Evolutionary conservation across 2,329 filamentous ascomycete species (phyloP).

Genomic region (Botrytis hyacinthi): DNA sequence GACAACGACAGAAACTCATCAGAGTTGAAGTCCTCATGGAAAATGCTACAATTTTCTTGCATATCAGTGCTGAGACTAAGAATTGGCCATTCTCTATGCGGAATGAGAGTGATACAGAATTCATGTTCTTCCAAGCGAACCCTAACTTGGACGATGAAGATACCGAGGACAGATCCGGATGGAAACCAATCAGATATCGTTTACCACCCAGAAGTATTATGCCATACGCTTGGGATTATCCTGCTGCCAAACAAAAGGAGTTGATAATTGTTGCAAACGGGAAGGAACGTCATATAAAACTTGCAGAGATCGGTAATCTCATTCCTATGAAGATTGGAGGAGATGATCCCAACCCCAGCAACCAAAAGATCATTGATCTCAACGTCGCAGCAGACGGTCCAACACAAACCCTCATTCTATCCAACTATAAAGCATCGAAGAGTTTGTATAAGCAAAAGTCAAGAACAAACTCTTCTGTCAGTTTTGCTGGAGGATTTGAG

Average conservation of each 20-base stretch:
- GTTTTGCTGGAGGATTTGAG: constrained; percentile 73
- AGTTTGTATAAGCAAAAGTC: constrained; percentile 75
- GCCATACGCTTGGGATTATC: constrained; percentile 99
- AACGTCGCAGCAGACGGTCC: constrained; percentile 95
- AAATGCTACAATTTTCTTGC: constrained; percentile 87
- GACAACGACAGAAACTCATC: constrained; percentile 83
- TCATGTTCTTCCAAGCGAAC: constrained; percentile 93
- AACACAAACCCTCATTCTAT: constrained; percentile 89
- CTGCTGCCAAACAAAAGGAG: constrained; percentile 93
- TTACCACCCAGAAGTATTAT: constrained; percentile 94
- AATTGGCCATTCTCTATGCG: constrained; percentile 99
- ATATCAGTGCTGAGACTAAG: constrained; percentile 85
- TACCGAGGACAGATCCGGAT: constrained; percentile 76
- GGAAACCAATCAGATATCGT: constrained; percentile 89
- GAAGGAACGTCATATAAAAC: constrained; percentile 85
- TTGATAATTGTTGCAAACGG: constrained; percentile 77
- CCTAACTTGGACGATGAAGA: constrained; percentile 92
- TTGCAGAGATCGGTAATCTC: constrained; percentile 94
- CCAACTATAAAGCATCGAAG: constrained; percentile 89
- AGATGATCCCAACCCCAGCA: constrained; percentile 48
- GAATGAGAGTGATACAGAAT: constrained; percentile 95
- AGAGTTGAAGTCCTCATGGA: constrained; percentile 90
- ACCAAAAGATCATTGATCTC: constrained; percentile 89
- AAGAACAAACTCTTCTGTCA: constrained; percentile 50
- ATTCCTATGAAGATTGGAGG: constrained; percentile 85